Base-by-base conservation (phyloP, 371 early-diverging fungal species). In the Syncephalastrum racemosum region DNA sequence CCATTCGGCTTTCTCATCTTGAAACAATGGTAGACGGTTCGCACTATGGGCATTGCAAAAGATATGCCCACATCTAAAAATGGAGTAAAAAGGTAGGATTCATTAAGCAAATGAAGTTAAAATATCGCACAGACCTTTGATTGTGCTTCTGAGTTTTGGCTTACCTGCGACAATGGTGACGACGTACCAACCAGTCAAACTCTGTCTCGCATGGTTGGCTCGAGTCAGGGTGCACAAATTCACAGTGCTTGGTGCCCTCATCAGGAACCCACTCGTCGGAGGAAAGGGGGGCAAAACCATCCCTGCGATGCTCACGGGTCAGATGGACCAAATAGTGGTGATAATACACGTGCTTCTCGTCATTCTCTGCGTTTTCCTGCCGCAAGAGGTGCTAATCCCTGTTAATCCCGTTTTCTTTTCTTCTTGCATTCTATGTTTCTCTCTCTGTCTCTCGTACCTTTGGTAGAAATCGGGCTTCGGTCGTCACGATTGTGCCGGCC, bases 101-200 rank as follows among this genome's bases (percentile, higher is more conserved):
- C 36, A 31, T 31, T 27, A 22, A 20, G 4, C 20, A 20, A 22
- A 24, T 41, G 12, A 45, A 56, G 15, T n/a, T 23, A 20, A 43
- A 13, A 15, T 3, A 20, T 20, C 36, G 44, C 15, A 16, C 24
- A 20, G 25, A 44, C 46, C 39, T 4, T 23, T 40, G 19, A 40
- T 16, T 44, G 4, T 46, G 15, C 13, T 13, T n/a, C 40, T 48
- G n/a, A 31, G 40, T 31, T 49, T 50, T 27, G 41, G 31, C 23
- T 46, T 56, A 64, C 65, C 60, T 59, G 52, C 65, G 55, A 16
- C 65, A 64, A 46, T 64, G 65, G 31, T 64, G 65, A 8, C 65
- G 54, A 13, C 65, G 60, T 24, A 50, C 42, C 7, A 50, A 23
- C 60, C 60, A 64, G 31, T 45, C 49, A 57, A 64, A 64, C 20